phyloP scores from a whole-genome alignment of 768 basidiomycete species.

The Kockovaella imperatae region DNA sequence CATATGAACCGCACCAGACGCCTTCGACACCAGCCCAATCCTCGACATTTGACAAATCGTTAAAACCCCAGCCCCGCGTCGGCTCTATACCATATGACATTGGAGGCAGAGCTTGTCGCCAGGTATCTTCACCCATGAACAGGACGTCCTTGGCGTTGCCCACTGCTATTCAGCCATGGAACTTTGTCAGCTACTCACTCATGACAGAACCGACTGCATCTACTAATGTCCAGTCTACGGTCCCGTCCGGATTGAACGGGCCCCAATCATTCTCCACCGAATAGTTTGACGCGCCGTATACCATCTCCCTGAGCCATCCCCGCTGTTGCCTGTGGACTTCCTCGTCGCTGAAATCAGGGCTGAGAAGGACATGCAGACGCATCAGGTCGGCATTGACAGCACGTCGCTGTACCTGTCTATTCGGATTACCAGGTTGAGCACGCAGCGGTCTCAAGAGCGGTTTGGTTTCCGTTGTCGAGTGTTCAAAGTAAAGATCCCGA shows the following conservation, averaged over 20 bases:
- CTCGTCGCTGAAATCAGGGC: constrained; percentile 19
- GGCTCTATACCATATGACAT: constrained; percentile 28
- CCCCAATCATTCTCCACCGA: constrained; percentile 32
- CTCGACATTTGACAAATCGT: constrained; percentile 21
- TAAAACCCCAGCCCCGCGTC: constrained; percentile 26
- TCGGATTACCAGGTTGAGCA: constrained; percentile 13
- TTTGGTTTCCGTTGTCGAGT: constrained; percentile 6
- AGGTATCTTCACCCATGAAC: constrained; percentile 19
- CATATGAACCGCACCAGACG: constrained; percentile 40
- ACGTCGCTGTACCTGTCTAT: constrained; percentile 7
- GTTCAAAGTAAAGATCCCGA: constrained; percentile 15
- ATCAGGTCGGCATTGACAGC: constrained; percentile 23
- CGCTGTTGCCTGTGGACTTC: constrained; percentile 16
- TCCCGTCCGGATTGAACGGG: constrained; percentile 31
- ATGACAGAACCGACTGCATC: constrained; percentile 35
- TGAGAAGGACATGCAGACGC: constrained; percentile 18
- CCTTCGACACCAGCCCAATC: constrained; percentile 43
- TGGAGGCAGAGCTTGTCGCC: constrained; percentile 24
- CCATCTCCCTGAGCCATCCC: constrained; percentile 24
- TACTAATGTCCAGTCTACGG: constrained; percentile 35
- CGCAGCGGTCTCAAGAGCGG: constrained; percentile 15
- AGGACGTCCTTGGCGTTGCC: constrained; percentile 30
- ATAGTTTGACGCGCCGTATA: constrained; percentile 28
- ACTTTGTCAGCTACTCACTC: constrained; percentile 21
- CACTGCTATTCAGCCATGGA: constrained; percentile 9